A percentile compares a stretch with the other conserved stretches of the same genome.
Conservation (phyloP, 2,329 filamentous ascomycete species). For the Acrodontium crateriforme region DNA sequence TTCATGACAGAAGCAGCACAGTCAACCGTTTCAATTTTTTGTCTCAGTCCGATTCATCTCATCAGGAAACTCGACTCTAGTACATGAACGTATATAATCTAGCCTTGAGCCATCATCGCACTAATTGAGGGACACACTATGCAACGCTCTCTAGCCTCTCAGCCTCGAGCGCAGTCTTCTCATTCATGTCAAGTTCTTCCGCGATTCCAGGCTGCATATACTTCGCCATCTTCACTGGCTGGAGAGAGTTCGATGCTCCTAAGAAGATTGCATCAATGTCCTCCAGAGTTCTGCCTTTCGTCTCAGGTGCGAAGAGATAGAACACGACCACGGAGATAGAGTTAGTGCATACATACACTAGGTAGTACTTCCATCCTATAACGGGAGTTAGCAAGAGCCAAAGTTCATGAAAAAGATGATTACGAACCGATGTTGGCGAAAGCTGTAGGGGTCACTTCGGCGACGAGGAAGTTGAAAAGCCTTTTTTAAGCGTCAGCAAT, state of each 20-base stretch:
- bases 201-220: conserved; percentile 11
- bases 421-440: conserved; percentile 46
- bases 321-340: conserved; percentile 37
- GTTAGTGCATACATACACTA: conserved; percentile 47
- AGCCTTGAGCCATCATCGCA: too few relatives aligned
- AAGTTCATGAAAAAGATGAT: too few relatives aligned
- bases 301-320: conserved; percentile 18
- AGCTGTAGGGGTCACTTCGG: conserved; percentile 37
- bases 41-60: too few relatives aligned
- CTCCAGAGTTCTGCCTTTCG: conserved; percentile 15
- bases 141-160: too few relatives aligned
- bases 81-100: too few relatives aligned
- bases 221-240: conserved; percentile 11
- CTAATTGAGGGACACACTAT: too few relatives aligned
- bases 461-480: conserved; percentile 39
- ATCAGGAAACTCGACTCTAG: too few relatives aligned
- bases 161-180: too few relatives aligned
- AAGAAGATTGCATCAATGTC: conserved; percentile 19
- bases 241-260: conserved; percentile 8
- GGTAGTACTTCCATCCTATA: conserved; percentile 14
- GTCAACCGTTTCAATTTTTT: too few relatives aligned
- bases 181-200: conserved; percentile 5
- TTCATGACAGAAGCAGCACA: too few relatives aligned
- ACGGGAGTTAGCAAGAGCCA: neutral
- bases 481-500: too few relatives aligned